phyloP scores from a whole-genome alignment of 345 rosid species.

The Draba incana region DNA sequence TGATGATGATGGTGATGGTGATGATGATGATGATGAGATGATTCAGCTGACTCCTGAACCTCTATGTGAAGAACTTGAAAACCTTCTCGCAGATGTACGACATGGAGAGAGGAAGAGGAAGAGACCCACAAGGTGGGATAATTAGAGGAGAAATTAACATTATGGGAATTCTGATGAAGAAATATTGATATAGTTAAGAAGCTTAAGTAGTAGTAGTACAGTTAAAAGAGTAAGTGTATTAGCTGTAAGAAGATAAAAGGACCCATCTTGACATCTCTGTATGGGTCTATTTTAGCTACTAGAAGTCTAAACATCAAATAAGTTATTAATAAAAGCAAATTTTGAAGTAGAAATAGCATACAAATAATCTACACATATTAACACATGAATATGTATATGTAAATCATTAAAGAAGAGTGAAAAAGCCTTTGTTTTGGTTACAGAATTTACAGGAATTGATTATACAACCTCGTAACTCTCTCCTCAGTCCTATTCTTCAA shows the following conservation, averaged over 20 bases:
- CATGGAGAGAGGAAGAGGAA: background rate
- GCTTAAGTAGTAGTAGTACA: background rate
- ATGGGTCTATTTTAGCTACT: slow-evolving; percentile 10
- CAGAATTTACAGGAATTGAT: slow-evolving; percentile 32
- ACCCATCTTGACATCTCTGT: background rate
- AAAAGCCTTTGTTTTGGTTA: slow-evolving; percentile 22
- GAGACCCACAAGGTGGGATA: slow-evolving; percentile 23
- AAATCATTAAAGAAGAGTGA: slow-evolving; percentile 4
- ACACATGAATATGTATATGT: background rate
- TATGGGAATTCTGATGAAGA: background rate
- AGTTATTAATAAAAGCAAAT: background rate
- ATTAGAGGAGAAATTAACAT: background rate
- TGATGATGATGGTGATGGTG: background rate
- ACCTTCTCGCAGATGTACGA: slow-evolving; percentile 12
- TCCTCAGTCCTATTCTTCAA: slow-evolving; percentile 22
- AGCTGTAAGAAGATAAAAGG: background rate
- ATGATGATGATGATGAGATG: slow-evolving; percentile 40
- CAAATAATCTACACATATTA: background rate
- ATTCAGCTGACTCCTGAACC: slow-evolving; percentile 49
- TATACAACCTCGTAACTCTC: slow-evolving; percentile 19
- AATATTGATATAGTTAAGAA: background rate
- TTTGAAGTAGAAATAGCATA: background rate
- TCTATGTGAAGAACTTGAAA: slow-evolving; percentile 40
- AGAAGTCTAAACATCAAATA: background rate
- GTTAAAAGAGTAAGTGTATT: slow-evolving; percentile 1